Conservation (phyloP, 352 stramenopile genomes). For the Phytopythium aichiense region DNA sequence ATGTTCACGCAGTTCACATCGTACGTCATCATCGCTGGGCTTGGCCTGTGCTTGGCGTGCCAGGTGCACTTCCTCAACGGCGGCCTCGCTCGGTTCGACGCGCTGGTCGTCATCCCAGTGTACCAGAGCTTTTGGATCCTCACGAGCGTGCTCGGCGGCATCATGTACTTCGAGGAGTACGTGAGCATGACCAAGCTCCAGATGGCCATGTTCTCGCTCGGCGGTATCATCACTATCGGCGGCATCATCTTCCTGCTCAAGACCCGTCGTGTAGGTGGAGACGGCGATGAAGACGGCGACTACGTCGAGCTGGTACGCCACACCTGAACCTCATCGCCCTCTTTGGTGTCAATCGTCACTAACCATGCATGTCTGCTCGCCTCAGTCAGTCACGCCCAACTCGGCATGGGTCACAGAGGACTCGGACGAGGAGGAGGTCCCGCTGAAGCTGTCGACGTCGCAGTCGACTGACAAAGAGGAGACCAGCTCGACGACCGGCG, state of each 20-base stretch:
- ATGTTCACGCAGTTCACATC: conserved; percentile 76
- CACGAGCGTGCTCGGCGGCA: conserved; percentile 85
- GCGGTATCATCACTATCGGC: conserved; percentile 67
- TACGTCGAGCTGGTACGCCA: conserved; percentile 70
- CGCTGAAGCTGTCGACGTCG: conserved; percentile 39
- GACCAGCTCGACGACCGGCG: conserved; percentile 16
- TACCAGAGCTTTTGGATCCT: conserved; percentile 92
- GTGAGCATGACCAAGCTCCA: conserved; percentile 75
- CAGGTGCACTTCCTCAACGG: conserved; percentile 90
- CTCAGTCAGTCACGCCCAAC: conserved; percentile 67
- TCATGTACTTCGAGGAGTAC: conserved; percentile 93
- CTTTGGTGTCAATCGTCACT: conserved; percentile 1
- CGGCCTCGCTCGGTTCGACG: conserved; percentile 85
- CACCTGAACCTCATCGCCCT: neutral
- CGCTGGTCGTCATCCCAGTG: conserved; percentile 86
- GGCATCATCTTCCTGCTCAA: conserved; percentile 77
- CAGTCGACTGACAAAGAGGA: conserved; percentile 14
- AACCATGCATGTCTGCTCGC: conserved; percentile 7
- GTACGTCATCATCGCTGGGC: conserved; percentile 73
- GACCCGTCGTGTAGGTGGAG: conserved; percentile 34
- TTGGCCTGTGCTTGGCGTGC: conserved; percentile 65
- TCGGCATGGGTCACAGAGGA: conserved; percentile 78
- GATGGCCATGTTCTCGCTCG: conserved; percentile 78
- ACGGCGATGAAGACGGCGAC: conserved; percentile 24
- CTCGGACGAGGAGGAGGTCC: conserved; percentile 79